Percentiles rank a stretch among this genome's conserved stretches.
Evolutionary conservation across 148 eudicot genomes (phyloP).

Genomic region (Rhododendron williamsianum): DNA sequence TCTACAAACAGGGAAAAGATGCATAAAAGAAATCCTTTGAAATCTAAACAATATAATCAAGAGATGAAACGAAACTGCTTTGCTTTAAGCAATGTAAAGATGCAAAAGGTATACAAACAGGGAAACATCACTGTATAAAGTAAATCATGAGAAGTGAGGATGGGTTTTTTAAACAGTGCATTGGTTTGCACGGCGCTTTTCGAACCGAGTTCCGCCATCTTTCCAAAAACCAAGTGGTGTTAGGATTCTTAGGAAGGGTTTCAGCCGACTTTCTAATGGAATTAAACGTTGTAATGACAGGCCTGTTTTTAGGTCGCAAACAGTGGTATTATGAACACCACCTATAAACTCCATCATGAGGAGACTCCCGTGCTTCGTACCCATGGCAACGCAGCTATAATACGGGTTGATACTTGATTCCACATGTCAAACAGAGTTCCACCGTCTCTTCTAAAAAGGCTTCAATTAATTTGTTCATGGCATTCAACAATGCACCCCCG

Average conservation of each 20-base stretch:
- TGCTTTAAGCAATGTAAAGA: not conserved
- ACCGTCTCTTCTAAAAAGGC: not conserved
- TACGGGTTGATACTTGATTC: not conserved
- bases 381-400: not conserved
- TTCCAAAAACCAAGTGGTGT: not conserved
- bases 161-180: not conserved
- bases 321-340: not conserved
- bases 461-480: not conserved
- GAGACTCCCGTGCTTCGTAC: not conserved
- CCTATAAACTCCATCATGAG: no score
- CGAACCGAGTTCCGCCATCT: not conserved
- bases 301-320: not conserved
- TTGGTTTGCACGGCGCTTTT: no score
- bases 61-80: not conserved
- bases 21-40: no score
- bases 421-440: not conserved
- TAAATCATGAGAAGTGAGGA: not conserved
- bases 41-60: not conserved
- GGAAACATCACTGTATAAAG: not conserved
- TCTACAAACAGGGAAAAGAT: constrained; percentile 3
- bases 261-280: not conserved
- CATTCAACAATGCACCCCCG: not conserved
- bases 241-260: not conserved
- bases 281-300: not conserved
- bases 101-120: not conserved